Evolutionary conservation across 352 stramenopile species (phyloP).

Genomic region (Globisporangium mamillatum): DNA sequence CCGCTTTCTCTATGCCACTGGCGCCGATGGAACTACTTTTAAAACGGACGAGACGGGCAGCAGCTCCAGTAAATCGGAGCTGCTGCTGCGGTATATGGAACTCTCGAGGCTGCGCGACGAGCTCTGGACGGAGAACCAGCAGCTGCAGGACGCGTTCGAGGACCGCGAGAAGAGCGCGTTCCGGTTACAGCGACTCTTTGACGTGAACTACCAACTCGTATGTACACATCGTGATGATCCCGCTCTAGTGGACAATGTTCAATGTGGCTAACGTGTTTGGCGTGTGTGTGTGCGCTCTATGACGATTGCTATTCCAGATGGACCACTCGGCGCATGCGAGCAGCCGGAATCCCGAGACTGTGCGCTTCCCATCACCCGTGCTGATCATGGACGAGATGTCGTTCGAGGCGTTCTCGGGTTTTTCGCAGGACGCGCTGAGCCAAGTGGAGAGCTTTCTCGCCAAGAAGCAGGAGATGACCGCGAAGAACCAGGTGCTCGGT

Average conservation of each 20-base stretch:
- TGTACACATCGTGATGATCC: not conserved
- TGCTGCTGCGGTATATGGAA: conserved; percentile 50
- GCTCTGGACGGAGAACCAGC: conserved; percentile 51
- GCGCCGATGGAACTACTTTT: conserved; percentile 25
- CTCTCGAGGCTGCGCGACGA: conserved; percentile 41
- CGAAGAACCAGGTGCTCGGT: conserved; percentile 43
- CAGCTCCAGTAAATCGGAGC: conserved; percentile 27
- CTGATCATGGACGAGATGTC: conserved; percentile 65
- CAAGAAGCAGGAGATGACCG: conserved; percentile 43
- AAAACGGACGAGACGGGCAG: conserved; percentile 13
- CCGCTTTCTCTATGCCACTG: conserved; percentile 19
- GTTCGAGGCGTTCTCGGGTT: conserved; percentile 44
- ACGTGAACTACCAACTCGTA: conserved; percentile 55
- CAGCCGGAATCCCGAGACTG: conserved; percentile 25
- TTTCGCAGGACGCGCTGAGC: conserved; percentile 35
- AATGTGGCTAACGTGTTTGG: not conserved
- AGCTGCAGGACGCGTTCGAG: conserved; percentile 50
- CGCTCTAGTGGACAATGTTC: not conserved
- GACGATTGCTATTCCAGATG: conserved; percentile 22
- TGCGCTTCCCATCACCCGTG: conserved; percentile 34
- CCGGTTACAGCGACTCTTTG: conserved; percentile 50
- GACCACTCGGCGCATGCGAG: conserved; percentile 43
- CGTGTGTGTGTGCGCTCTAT: not conserved
- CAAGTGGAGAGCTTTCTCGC: conserved; percentile 42
- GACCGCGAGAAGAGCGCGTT: conserved; percentile 53